phyloP scores from a whole-genome alignment of 805 yeast species.

The Schizosaccharomyces japonicus region DNA sequence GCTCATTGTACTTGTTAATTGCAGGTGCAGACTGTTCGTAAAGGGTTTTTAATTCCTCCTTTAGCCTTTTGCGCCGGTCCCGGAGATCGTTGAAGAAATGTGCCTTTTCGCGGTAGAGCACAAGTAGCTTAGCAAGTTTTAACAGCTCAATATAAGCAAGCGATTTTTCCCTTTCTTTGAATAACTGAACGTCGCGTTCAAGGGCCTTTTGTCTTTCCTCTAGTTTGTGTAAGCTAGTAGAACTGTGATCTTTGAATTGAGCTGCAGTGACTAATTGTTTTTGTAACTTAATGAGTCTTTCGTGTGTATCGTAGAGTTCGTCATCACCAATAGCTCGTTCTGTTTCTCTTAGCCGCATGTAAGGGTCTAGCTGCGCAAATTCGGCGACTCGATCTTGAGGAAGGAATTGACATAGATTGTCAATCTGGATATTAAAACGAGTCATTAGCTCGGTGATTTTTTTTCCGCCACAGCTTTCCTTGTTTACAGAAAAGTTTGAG shows the following conservation, averaged over 20 bases:
- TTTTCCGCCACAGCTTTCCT: conserved; percentile 16
- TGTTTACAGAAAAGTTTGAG: neutral
- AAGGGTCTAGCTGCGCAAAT: conserved; percentile 62
- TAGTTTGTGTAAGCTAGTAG: conserved; percentile 17
- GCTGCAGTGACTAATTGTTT: conserved; percentile 15
- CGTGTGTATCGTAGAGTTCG: conserved; percentile 32
- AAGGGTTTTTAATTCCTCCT: neutral
- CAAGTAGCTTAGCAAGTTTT: conserved; percentile 6
- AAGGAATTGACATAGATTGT: conserved; percentile 75
- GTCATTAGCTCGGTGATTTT: conserved; percentile 18
- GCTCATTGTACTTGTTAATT: neutral
- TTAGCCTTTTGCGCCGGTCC: conserved; percentile 7
- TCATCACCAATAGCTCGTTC: conserved; percentile 55
- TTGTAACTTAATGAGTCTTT: conserved; percentile 31
- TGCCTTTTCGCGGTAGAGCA: conserved; percentile 6
- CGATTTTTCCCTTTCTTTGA: conserved; percentile 12
- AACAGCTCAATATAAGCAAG: conserved; percentile 8
- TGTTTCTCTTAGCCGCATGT: conserved; percentile 48
- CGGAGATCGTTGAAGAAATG: conserved; percentile 15
- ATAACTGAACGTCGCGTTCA: conserved; percentile 26
- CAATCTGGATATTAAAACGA: conserved; percentile 52
- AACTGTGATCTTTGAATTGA: conserved; percentile 13
- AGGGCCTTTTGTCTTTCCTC: conserved; percentile 15
- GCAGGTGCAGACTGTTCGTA: neutral
- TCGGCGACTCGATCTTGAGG: conserved; percentile 91